Evolutionary conservation across 75 land plant species (phyloP).

Genomic region (Pinus albicaulis): DNA sequence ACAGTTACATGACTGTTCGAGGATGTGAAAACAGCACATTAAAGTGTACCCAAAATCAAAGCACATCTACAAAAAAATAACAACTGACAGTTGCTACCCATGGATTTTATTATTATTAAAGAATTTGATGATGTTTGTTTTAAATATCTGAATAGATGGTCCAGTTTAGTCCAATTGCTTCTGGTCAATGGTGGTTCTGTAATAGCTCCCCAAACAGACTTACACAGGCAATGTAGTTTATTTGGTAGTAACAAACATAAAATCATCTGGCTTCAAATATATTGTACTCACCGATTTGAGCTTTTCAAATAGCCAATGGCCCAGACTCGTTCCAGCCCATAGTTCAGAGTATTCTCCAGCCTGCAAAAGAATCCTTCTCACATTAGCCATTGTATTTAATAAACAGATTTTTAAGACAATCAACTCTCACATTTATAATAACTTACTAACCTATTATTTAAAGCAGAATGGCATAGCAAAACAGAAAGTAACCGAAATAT

Average conservation of each 20-base stretch:
- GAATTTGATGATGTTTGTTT: background rate
- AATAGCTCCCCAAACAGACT: background rate
- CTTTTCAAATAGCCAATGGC: constrained; percentile 74
- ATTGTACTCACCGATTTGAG: constrained; percentile 55
- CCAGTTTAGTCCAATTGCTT: background rate
- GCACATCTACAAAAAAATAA: background rate
- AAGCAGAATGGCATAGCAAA: background rate
- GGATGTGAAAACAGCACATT: background rate
- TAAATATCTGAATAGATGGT: background rate
- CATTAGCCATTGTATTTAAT: background rate
- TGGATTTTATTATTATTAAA: background rate
- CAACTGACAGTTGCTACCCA: background rate
- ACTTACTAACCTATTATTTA: too few relatives aligned
- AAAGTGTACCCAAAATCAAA: background rate
- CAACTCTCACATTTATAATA: too few relatives aligned
- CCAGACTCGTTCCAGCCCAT: constrained; percentile 94
- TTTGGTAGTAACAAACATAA: background rate
- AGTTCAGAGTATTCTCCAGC: constrained; percentile 90
- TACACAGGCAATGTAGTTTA: background rate
- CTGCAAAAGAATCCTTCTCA: constrained; percentile 28
- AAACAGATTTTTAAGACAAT: background rate
- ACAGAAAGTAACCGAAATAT: background rate
- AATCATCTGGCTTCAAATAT: background rate
- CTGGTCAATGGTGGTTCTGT: background rate
- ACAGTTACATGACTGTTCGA: too few relatives aligned